Evolutionary conservation across 1,139 yeast genomes (phyloP), one percentile per base, ranked within the genome.

Genomic region (Debaryomycetaceae sp.): DNA sequence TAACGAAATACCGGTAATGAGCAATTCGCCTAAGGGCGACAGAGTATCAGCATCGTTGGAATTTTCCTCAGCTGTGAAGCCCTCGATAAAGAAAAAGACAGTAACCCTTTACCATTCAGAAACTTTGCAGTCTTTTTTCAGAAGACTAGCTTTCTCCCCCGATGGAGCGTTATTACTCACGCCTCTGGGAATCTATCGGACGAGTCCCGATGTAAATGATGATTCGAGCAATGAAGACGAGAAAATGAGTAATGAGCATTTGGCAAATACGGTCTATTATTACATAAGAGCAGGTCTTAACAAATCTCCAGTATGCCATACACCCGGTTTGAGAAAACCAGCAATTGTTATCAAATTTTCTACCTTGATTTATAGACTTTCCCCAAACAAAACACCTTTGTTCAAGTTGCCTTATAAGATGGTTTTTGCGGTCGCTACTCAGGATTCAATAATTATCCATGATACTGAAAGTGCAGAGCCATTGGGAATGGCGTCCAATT

Each of bases 341-440:
- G 93, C 97, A 0, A 74, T 91, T 34, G 96, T 87, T 0, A 78
- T 89, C 9, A 67, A 84, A 22, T 93, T 95, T 65, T 84, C 83
- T 35, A 96, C 96, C 0, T 64, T 76, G 1, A 60, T 75, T 37
- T 91, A 85, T 61, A 60, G 72, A 43, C 55, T 77, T 17, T 57
- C 42, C 5, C 42, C 34, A 36, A 9, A 50, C 17, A 4, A 33
- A 20, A 24, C 39, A 11, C 44, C 51, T 3, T 59, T 61, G 11
- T 78, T 85, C 51, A 65, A 70, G 5, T 65, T 89, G 37, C 85
- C 87, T 0, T 90, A 93, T 58, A 78, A 88, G 47, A 79, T 93
- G 80, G 67, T 91, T 0, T 91, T 87, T 68, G 99, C 98, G 0
- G 85, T 95, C 27, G 98, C 97, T 0, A 91, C 97, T 0, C 90